phyloP scores from a whole-genome alignment of 106 monocot genomes.

The Apostasia shenzhenica region DNA sequence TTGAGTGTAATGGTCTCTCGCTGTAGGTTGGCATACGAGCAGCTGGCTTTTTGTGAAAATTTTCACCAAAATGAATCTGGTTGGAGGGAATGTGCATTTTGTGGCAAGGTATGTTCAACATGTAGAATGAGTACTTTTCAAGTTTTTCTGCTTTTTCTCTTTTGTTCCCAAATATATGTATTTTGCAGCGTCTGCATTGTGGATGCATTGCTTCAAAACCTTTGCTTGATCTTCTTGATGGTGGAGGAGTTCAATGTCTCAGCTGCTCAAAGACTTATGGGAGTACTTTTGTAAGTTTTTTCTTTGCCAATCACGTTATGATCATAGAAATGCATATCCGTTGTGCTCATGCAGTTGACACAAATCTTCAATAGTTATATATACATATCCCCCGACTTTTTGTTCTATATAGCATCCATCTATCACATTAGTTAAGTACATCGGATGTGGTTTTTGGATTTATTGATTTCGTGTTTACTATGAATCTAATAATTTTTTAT shows the following conservation, averaged over 20 bases:
- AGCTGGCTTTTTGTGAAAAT: conserved; percentile 61
- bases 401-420: too few species aligned
- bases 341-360: too few species aligned
- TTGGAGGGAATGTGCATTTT: conserved; percentile 82
- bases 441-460: not conserved
- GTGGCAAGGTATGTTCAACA: conserved; percentile 67
- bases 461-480: not conserved
- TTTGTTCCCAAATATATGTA: not conserved
- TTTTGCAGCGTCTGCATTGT: conserved; percentile 80
- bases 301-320: not conserved
- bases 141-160: not conserved
- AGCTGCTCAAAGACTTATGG: conserved; percentile 60
- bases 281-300: conserved; percentile 47
- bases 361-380: too few species aligned
- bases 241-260: conserved; percentile 81
- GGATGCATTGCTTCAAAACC: conserved; percentile 87
- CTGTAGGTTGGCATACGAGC: conserved; percentile 74
- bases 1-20: not conserved
- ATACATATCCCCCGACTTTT: too few species aligned
- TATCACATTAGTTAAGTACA: too few species aligned
- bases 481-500: not conserved
- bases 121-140: not conserved
- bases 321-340: too few species aligned
- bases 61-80: conserved; percentile 89
- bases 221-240: conserved; percentile 71